Conservation (phyloP, 208 protist genomes). For the Herpetomonas tarakana region DNA sequence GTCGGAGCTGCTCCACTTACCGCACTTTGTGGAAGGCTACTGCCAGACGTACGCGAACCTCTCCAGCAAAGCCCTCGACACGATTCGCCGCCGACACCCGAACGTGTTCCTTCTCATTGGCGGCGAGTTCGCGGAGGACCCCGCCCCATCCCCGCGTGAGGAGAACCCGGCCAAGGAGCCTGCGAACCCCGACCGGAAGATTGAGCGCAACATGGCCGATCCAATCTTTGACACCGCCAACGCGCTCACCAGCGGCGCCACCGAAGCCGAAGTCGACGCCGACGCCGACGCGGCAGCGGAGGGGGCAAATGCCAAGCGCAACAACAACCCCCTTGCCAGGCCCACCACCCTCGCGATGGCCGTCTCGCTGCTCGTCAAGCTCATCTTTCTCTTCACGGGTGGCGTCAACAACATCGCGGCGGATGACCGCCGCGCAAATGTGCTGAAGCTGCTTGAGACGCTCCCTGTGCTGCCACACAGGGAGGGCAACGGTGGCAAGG, state of each 20-base stretch:
- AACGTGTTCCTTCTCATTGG: conserved; percentile 44
- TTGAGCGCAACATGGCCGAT: too few relatives aligned
- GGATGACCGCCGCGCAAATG: conserved; percentile 34
- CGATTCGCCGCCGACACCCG: conserved; percentile 43
- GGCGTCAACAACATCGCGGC: conserved; percentile 54
- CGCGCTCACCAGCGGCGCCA: neutral
- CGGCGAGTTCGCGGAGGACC: conserved; percentile 6
- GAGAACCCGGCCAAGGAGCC: too few relatives aligned
- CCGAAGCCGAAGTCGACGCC: too few relatives aligned
- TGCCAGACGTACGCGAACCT: conserved; percentile 19
- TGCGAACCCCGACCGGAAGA: conserved; percentile 2
- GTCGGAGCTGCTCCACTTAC: neutral
- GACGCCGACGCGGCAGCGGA: neutral
- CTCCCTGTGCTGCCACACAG: neutral
- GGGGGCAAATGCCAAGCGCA: neutral
- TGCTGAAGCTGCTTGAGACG: conserved; percentile 7
- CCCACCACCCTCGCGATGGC: conserved; percentile 30
- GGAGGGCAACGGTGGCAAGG: neutral
- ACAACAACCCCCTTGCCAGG: neutral
- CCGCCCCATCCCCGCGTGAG: neutral
- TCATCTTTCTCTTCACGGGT: conserved; percentile 60
- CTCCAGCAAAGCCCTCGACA: conserved; percentile 19
- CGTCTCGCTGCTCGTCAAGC: conserved; percentile 40
- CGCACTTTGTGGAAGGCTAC: conserved; percentile 18
- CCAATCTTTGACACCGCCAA: too few relatives aligned